Conservation (phyloP, 352 stramenopile genomes). For the Pythium guiyangense region DNA sequence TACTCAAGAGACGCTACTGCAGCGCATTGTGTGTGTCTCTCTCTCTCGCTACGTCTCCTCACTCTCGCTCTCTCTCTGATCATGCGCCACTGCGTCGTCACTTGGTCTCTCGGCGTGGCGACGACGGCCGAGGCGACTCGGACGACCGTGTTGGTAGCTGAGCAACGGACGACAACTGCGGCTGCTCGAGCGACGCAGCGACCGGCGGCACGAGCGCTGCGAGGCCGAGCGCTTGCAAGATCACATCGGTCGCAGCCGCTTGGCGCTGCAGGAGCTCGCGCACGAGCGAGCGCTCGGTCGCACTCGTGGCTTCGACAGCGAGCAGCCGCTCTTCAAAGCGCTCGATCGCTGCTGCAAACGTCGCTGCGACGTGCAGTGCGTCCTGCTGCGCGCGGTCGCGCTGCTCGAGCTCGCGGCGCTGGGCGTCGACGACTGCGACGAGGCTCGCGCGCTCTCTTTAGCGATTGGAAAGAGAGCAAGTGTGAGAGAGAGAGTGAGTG, state of each 20-base stretch:
- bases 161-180: too few species aligned
- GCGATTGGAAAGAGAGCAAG: neutral
- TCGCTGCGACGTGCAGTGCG: conserved; percentile 44
- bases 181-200: neutral
- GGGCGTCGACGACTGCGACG: conserved; percentile 53
- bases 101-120: too few species aligned
- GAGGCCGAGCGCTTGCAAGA: conserved; percentile 49
- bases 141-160: too few species aligned
- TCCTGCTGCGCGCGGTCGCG: conserved; percentile 52
- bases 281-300: conserved; percentile 39
- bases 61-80: too few species aligned
- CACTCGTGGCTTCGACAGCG: conserved; percentile 33
- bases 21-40: too few species aligned
- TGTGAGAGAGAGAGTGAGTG: too few species aligned
- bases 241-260: conserved; percentile 36
- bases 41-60: too few species aligned
- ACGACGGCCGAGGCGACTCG: too few species aligned
- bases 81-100: too few species aligned
- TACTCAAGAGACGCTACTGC: too few species aligned
- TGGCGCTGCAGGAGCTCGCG: conserved; percentile 40
- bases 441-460: conserved; percentile 50
- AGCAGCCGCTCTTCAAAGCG: conserved; percentile 56
- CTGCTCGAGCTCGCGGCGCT: conserved; percentile 49
- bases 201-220: conserved; percentile 2
- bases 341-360: conserved; percentile 46